Conservation (phyloP, 139 green algal genomes). For the Volvox reticuliferus region DNA sequence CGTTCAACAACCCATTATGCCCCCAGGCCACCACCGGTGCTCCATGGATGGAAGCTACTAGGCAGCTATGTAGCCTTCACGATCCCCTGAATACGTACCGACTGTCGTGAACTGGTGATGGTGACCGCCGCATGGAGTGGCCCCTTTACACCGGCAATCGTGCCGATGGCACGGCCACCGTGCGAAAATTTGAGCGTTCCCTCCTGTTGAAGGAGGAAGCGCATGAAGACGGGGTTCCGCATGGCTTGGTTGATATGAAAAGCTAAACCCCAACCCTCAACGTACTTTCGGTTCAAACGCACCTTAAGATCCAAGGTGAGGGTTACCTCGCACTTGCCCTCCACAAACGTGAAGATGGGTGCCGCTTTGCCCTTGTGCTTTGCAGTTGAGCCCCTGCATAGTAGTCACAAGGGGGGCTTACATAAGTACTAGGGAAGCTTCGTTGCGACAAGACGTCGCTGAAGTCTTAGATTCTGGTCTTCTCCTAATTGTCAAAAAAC, state of each 20-base stretch:
- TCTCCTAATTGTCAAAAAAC: too few relatives aligned
- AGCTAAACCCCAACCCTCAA: too few relatives aligned
- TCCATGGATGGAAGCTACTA: neutral
- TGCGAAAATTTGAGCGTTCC: constrained; percentile 70
- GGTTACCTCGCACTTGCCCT: constrained; percentile 70
- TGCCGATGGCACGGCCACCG: constrained; percentile 66
- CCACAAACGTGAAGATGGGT: constrained; percentile 67
- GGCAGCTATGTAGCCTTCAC: neutral
- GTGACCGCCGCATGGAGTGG: constrained; percentile 69
- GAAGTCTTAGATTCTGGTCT: too few relatives aligned
- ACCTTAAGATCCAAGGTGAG: constrained; percentile 42
- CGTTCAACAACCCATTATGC: too few relatives aligned
- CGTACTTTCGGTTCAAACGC: neutral
- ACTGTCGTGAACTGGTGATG: constrained; percentile 66
- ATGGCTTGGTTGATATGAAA: too few relatives aligned
- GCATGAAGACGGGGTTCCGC: neutral
- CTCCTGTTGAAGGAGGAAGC: constrained; percentile 55
- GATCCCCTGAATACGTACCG: constrained; percentile 24
- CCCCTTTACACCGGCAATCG: constrained; percentile 69
- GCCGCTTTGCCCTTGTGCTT: constrained; percentile 70
- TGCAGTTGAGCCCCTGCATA: constrained; percentile 59
- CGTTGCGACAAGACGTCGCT: too few relatives aligned
- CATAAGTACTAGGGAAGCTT: too few relatives aligned
- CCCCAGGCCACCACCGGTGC: neutral
- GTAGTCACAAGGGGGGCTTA: neutral